Evolutionary conservation across 208 protist genomes (phyloP).

Genomic region (Phytomonas francai): DNA sequence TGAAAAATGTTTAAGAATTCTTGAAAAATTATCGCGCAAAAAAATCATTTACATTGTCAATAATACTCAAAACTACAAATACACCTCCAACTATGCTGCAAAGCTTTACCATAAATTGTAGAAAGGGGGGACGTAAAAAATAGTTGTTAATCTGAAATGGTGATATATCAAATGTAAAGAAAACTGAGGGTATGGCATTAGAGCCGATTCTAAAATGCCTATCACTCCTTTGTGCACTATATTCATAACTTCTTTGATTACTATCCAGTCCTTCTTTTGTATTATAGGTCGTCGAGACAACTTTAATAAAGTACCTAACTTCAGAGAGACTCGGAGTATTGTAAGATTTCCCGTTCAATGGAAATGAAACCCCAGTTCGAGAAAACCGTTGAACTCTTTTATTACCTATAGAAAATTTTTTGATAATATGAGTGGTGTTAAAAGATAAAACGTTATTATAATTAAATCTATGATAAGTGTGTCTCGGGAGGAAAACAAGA

Average conservation of each 20-base stretch:
- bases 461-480: slow-evolving; percentile 16
- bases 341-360: slow-evolving; percentile 34
- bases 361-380: slow-evolving; percentile 25
- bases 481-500: slow-evolving; percentile 64
- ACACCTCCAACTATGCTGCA: slow-evolving; percentile 85
- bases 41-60: slow-evolving; percentile 47
- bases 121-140: slow-evolving; percentile 50
- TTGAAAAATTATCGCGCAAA: background rate
- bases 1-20: background rate
- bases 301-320: slow-evolving; percentile 49
- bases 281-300: slow-evolving; percentile 64
- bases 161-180: slow-evolving; percentile 49
- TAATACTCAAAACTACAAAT: slow-evolving; percentile 72
- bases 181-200: slow-evolving; percentile 33
- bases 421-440: slow-evolving; percentile 52
- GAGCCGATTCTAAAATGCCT: slow-evolving; percentile 23
- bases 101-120: slow-evolving; percentile 66
- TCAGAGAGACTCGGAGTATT: slow-evolving; percentile 18
- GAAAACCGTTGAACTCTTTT: slow-evolving; percentile 53
- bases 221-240: slow-evolving; percentile 42
- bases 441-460: slow-evolving; percentile 43
- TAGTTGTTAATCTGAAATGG: slow-evolving; percentile 73
- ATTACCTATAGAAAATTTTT: slow-evolving; percentile 61
- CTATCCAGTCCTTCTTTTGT: slow-evolving; percentile 9
- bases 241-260: slow-evolving; percentile 51